Evolutionary conservation across 2,329 filamentous ascomycete species (phyloP), one percentile per base, ranked within the genome.

Genomic region (Diaporthe aspalathi): DNA sequence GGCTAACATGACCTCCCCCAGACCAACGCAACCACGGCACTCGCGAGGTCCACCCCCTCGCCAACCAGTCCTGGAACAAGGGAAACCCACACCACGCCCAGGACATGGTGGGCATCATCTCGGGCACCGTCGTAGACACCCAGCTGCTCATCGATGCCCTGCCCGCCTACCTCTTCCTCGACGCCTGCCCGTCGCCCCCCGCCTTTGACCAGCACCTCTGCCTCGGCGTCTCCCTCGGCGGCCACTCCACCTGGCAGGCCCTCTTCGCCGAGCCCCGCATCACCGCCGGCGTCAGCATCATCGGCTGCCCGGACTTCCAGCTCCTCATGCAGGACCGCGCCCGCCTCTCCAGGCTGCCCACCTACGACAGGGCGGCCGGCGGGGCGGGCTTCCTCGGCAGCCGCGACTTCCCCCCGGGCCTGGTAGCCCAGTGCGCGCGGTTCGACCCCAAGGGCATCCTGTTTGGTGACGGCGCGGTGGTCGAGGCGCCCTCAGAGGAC

Each of bases 1-100:
- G 14, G 5, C 40, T 49, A 29, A 24, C n/a, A 22, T 50, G 16
- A n/a, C 27, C 14, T 5, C 6, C 5, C 4, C 47, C 40, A 73
- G 96, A 98, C 82, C 94, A 97, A 84, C 89, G 95, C 56, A 98
- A 98, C 80, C 96, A 98, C 81, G 96, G 96, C 32, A 87, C 88
- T 3, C 85, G 96, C 68, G 81, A 90, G 72, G 88, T 95, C 2
- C 87, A 91, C 76, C 83, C 88, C 9, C 75, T 86, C 22, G 90
- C 92, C 32, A 98, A 98, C 79, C 85, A 91, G 75, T 87, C 92
- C 5, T 98, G 95, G 95, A 88, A 89, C 53, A 82, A 89, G 47
- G 94, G 94, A 38, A 97, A 98, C 78, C 84, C 87, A 45, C 88
- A 86, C 8, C 96, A 98, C 83, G 95, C 94, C 0, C 90, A 94